Evolutionary conservation across 805 yeast species (phyloP).

Genomic region (Wickerhamomyces mucosus): DNA sequence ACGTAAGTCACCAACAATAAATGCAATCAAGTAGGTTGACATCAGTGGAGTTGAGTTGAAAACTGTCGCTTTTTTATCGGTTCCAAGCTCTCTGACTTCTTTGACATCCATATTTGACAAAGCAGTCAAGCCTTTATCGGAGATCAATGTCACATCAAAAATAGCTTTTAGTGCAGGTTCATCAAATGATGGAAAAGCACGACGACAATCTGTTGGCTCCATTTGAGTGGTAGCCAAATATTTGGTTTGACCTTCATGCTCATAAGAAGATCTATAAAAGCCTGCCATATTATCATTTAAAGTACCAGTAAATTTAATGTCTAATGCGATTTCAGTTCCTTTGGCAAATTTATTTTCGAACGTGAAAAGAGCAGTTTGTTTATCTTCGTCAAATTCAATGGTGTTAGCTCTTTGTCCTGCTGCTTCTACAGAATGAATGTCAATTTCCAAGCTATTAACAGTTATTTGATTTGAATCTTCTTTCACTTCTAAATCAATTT

Average conservation of each 20-base stretch:
- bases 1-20: conserved; percentile 71
- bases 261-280: conserved; percentile 64
- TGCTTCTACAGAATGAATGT: conserved; percentile 39
- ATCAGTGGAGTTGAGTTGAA: conserved; percentile 74
- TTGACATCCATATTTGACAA: conserved; percentile 64
- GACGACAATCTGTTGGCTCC: conserved; percentile 81
- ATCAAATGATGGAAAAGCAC: conserved; percentile 83
- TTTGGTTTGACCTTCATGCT: conserved; percentile 51
- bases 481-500: conserved; percentile 44
- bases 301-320: conserved; percentile 47
- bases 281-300: conserved; percentile 79
- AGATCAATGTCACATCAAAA: conserved; percentile 54
- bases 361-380: conserved; percentile 55
- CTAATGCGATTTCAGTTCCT: conserved; percentile 34
- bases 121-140: conserved; percentile 45
- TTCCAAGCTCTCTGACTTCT: conserved; percentile 33
- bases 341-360: conserved; percentile 35
- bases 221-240: conserved; percentile 78
- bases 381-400: conserved; percentile 36
- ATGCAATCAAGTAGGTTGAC: conserved; percentile 82
- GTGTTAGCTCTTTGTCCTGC: conserved; percentile 25
- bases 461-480: conserved; percentile 37
- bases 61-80: conserved; percentile 40
- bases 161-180: conserved; percentile 76
- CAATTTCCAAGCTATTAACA: conserved; percentile 59